phyloP scores from a whole-genome alignment of 192 early-diverging fungal genomes.

The Spinellus fusiger region DNA sequence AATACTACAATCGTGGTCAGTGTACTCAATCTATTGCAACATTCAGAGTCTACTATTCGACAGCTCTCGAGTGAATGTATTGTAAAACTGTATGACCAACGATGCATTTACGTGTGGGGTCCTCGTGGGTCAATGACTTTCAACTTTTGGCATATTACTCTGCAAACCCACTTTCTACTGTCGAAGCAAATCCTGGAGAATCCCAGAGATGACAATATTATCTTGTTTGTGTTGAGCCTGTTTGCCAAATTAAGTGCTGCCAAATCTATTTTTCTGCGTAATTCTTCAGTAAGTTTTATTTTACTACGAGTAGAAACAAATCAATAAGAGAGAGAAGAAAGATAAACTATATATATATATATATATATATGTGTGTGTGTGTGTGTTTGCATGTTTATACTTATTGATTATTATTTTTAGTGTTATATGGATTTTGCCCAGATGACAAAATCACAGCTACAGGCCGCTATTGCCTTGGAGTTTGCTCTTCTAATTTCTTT shows the following conservation, averaged over 20 bases:
- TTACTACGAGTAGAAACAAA: too few relatives aligned
- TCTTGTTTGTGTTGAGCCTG: not conserved
- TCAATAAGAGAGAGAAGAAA: too few relatives aligned
- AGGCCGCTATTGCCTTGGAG: conserved; percentile 59
- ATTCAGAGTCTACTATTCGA: conserved; percentile 1
- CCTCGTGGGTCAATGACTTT: conserved; percentile 50
- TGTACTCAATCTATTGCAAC: conserved; percentile 42
- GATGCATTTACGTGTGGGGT: conserved; percentile 73
- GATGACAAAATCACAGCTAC: conserved; percentile 41
- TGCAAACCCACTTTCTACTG: conserved; percentile 34
- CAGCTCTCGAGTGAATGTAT: conserved; percentile 55
- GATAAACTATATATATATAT: too few relatives aligned
- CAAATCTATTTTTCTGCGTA: not conserved
- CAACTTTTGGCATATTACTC: conserved; percentile 67
- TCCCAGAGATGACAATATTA: conserved; percentile 47
- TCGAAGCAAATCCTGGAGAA: conserved; percentile 65
- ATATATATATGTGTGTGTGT: too few relatives aligned
- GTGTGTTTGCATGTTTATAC: not conserved
- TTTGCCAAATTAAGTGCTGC: not conserved
- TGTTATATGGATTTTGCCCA: too few relatives aligned
- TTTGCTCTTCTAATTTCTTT: conserved; percentile 62
- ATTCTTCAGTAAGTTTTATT: not conserved
- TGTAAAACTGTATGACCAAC: conserved; percentile 58
- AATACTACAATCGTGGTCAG: conserved; percentile 58
- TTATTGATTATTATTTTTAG: not conserved